Evolutionary conservation across 169 alveolate genomes (phyloP).

Genomic region (Fabrea salina): DNA sequence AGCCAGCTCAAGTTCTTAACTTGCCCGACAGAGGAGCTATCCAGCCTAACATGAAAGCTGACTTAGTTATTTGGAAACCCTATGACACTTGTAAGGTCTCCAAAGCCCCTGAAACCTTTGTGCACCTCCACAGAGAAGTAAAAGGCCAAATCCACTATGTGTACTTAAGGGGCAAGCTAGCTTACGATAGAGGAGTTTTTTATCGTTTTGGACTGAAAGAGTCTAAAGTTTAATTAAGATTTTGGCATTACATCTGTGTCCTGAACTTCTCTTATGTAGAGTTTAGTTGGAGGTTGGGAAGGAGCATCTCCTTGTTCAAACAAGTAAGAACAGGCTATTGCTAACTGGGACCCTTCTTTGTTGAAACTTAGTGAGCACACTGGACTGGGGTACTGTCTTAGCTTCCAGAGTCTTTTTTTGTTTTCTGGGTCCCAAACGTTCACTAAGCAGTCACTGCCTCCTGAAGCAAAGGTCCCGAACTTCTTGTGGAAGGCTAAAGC

Average conservation of each 20-base stretch:
- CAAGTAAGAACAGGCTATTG: conserved; percentile 31
- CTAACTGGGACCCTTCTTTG: conserved; percentile 26
- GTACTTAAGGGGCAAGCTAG: conserved; percentile 4
- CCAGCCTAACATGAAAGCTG: not conserved
- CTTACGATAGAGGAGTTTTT: conserved; percentile 6
- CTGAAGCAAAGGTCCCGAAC: conserved; percentile 37
- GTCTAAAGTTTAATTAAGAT: too few relatives aligned
- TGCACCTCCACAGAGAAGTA: not conserved
- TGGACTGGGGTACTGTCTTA: conserved; percentile 32
- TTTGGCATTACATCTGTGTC: too few relatives aligned
- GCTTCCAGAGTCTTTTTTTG: conserved; percentile 41
- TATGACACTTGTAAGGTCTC: not conserved
- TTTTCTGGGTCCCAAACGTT: conserved; percentile 46
- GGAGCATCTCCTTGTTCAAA: conserved; percentile 34
- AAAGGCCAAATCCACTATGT: conserved; percentile 2
- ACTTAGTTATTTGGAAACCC: not conserved
- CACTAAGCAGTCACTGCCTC: conserved; percentile 50
- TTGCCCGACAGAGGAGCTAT: not conserved
- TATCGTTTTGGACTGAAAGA: too few relatives aligned
- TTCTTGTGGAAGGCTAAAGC: conserved; percentile 43
- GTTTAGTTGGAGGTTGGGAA: not conserved
- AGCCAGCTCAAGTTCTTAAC: conserved; percentile 11
- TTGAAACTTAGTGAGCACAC: not conserved
- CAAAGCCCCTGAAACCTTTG: not conserved
- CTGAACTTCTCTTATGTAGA: conserved; percentile 9